phyloP scores from a whole-genome alignment of 2,329 filamentous ascomycete species.

The Acrocalymma vagum region DNA sequence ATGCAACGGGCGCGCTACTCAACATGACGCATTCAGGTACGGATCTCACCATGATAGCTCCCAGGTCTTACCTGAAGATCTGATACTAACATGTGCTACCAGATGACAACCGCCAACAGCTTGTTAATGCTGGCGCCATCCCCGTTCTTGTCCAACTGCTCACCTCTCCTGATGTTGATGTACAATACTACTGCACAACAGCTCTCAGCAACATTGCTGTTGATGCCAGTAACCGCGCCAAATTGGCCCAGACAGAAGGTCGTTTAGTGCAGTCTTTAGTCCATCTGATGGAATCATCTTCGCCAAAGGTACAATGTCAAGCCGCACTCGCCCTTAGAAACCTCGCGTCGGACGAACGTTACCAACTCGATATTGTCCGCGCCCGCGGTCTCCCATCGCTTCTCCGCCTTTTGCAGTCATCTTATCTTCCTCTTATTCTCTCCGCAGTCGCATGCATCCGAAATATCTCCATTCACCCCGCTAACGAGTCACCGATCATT shows the following conservation, averaged over 20 bases:
- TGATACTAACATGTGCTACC: slow-evolving; percentile 32
- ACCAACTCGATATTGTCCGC: slow-evolving; percentile 96
- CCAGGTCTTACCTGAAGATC: no score
- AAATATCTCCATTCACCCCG: slow-evolving; percentile 97
- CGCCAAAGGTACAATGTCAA: slow-evolving; percentile 93
- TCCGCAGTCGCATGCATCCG: slow-evolving; percentile 98
- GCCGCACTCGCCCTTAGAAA: slow-evolving; percentile 93
- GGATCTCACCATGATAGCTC: slow-evolving; percentile 26
- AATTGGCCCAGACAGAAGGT: slow-evolving; percentile 88
- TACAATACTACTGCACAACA: slow-evolving; percentile 99
- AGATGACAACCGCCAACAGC: slow-evolving; percentile 98
- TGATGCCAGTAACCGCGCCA: slow-evolving; percentile 87
- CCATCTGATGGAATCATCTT: slow-evolving; percentile 95
- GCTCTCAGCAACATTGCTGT: slow-evolving; percentile 98
- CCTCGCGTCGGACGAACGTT: slow-evolving; percentile 96
- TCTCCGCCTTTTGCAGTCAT: slow-evolving; percentile 89
- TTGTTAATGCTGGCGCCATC: slow-evolving; percentile 97
- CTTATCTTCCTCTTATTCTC: slow-evolving; percentile 92
- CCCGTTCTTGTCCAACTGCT: slow-evolving; percentile 95
- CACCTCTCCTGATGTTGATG: slow-evolving; percentile 91
- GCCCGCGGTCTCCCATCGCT: slow-evolving; percentile 86
- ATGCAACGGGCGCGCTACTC: slow-evolving; percentile 92
- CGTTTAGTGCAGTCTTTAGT: slow-evolving; percentile 94
- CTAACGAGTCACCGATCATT: slow-evolving; percentile 98
- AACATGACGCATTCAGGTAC: slow-evolving; percentile 99